phyloP scores from a whole-genome alignment of 345 rosid species.

The Populus pruinosa region DNA sequence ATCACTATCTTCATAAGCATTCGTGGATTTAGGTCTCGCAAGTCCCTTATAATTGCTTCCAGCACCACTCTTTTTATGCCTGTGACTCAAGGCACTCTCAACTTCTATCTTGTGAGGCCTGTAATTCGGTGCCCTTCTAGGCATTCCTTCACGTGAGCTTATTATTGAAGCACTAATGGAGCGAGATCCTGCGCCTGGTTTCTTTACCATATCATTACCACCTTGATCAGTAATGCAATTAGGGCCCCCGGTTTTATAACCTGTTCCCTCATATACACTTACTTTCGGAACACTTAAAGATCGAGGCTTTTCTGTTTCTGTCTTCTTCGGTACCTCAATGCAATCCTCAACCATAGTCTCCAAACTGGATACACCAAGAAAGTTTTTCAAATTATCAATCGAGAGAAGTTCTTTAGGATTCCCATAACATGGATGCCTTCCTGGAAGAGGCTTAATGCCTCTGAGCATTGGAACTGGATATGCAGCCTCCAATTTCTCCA shows the following conservation, averaged over 20 bases:
- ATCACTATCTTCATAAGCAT: slow-evolving; percentile 34
- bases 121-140: neutral
- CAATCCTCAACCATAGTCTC: slow-evolving; percentile 17
- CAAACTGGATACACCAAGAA: slow-evolving; percentile 32
- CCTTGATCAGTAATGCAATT: slow-evolving; percentile 3
- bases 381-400: slow-evolving; percentile 37
- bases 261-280: neutral
- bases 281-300: slow-evolving; percentile 21
- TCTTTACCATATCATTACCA: neutral
- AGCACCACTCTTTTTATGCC: slow-evolving; percentile 10
- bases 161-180: slow-evolving; percentile 1
- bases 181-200: neutral
- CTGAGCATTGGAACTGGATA: slow-evolving; percentile 66
- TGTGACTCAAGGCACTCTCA: slow-evolving; percentile 2
- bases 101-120: slow-evolving; percentile 7
- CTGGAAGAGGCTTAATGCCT: slow-evolving; percentile 58
- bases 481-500: slow-evolving; percentile 50
- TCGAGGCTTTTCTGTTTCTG: slow-evolving; percentile 20
- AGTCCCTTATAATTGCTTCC: slow-evolving; percentile 15
- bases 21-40: slow-evolving; percentile 19
- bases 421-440: slow-evolving; percentile 46
- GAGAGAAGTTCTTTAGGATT: slow-evolving; percentile 52
- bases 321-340: slow-evolving; percentile 16
- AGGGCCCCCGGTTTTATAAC: neutral
- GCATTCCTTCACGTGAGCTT: neutral